These are phyloP conservation scores for Flaveria linearis DNA, from an alignment of 129 eudicot genomes.

Conservation along the genomic window DNA sequence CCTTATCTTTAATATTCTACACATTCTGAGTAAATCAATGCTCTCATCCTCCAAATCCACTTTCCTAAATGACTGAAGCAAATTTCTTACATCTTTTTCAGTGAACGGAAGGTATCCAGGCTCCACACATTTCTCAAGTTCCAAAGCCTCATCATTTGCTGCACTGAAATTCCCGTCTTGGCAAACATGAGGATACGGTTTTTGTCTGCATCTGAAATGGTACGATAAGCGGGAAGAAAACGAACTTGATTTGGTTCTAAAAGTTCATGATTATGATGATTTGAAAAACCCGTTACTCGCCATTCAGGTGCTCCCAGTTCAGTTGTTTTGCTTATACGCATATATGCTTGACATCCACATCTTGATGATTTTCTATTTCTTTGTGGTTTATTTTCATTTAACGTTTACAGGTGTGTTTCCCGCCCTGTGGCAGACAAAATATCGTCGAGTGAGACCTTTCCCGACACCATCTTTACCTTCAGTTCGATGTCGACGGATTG, in stretches of 20 bases:
- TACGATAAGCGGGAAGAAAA: conserved; percentile 92
- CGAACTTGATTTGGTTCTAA: conserved; percentile 94
- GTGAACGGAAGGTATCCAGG: conserved; percentile 94
- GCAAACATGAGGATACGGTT: conserved; percentile 93
- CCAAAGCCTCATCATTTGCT: conserved; percentile 99
- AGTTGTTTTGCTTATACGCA: conserved; percentile 89
- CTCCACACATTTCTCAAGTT: conserved; percentile 92
- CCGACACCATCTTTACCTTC: conserved; percentile 99
- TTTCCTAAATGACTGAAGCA: conserved; percentile 93
- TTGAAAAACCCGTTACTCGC: conserved; percentile 91
- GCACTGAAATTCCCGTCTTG: conserved; percentile 96
- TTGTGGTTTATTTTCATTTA: conserved; percentile 79
- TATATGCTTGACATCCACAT: conserved; percentile 94
- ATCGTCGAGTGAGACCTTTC: conserved; percentile 98
- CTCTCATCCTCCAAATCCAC: conserved; percentile 92
- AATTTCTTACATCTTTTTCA: conserved; percentile 90
- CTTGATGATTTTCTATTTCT: conserved; percentile 91
- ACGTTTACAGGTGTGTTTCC: conserved; percentile 84
- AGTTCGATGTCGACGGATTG: conserved; percentile 95
- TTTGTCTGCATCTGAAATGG: conserved; percentile 87
- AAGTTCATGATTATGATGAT: conserved; percentile 94
- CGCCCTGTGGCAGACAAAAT: conserved; percentile 98
- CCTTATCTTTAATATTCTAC: conserved; percentile 90
- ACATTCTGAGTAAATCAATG: conserved; percentile 83
- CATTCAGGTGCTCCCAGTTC: conserved; percentile 86